phyloP scores from a whole-genome alignment of 1,139 yeast genomes.

The Candida pseudocylindracea region DNA sequence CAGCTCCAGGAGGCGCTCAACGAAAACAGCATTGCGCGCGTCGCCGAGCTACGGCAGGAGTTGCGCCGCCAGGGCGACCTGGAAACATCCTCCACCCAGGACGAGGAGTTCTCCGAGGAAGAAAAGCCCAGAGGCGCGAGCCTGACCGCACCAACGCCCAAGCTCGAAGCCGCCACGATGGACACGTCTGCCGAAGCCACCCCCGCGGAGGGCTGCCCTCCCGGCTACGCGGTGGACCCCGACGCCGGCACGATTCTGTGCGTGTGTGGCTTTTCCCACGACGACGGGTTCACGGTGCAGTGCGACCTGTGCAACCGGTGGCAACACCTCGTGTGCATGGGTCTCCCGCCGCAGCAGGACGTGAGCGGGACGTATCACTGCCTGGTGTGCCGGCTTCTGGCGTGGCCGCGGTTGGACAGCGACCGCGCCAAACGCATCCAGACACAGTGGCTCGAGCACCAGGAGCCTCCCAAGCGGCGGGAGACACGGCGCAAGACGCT shows the following conservation, averaged over 20 bases:
- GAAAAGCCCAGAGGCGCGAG: not conserved
- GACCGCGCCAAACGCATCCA: conserved; percentile 31
- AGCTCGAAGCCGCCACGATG: too few species aligned
- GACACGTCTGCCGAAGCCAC: too few species aligned
- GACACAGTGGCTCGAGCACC: conserved; percentile 14
- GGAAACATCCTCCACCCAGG: too few species aligned
- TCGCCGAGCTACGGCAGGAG: too few species aligned
- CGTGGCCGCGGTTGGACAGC: too few species aligned
- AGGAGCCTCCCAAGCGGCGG: conserved; percentile 3
- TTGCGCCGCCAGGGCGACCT: too few species aligned
- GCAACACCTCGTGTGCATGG: conserved; percentile 89
- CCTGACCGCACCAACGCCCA: too few species aligned
- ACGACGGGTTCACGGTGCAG: conserved; percentile 88
- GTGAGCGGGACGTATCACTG: conserved; percentile 77
- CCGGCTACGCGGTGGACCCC: conserved; percentile 23
- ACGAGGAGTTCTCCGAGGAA: too few species aligned
- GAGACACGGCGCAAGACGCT: not conserved
- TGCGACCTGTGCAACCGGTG: conserved; percentile 83
- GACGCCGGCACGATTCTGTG: conserved; percentile 81
- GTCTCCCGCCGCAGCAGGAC: conserved; percentile 43
- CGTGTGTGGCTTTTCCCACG: conserved; percentile 73
- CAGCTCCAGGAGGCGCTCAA: too few species aligned
- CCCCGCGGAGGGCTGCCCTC: too few species aligned
- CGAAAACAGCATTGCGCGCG: too few species aligned
- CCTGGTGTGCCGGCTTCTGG: conserved; percentile 27